Evolutionary conservation across 768 basidiomycete species (phyloP), one percentile per base, ranked within the genome.

Genomic region (Boletus coccyginus): DNA sequence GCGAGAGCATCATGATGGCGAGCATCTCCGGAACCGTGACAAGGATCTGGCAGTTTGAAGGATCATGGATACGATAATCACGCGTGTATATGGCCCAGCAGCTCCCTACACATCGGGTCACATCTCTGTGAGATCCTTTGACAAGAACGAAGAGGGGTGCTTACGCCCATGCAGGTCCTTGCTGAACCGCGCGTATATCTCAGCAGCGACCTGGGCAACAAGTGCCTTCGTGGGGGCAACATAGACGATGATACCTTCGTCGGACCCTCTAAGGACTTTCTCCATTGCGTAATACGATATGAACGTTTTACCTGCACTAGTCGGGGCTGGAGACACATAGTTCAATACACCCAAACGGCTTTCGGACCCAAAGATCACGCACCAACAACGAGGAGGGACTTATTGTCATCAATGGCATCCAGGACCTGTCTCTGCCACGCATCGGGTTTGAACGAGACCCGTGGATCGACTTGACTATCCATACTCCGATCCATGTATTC

Each of bases 251-350:
- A 90, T 76, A 0, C 84, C 86, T 42, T 88, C 80, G 62, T 90
- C 83, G 0, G 85, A 85, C 40, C 73, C 74, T 52, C 83, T 73
- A 3, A 90, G 70, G 14, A 87, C 74, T 58, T 81, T 80, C 66
- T 88, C 86, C 87, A 90, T 89, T 0, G 88, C 87, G 59, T 88
- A 88, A 67, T 78, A 90, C 3, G 85, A 86, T 42, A 90, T 87
- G 63, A 90, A 90, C 0, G 88, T 89, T 68, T 90, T 90, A 31
- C 87, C 86, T 1, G 86, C 86, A 67, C 84, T 85, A 1, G 85
- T 87, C 1, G 86, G 86, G 4, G 85, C 85, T 87, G 61, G 5
- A 41, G 7, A 35, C 47, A 39, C 32, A 16, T 32, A 16, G 8
- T 24, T 65, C 33, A 60, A 27, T 47, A 38, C 21, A 48, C n/a